These are phyloP conservation scores for Bipolaris oryzae DNA, from an alignment of 2,329 filamentous ascomycete species.

Conservation along the genomic window DNA sequence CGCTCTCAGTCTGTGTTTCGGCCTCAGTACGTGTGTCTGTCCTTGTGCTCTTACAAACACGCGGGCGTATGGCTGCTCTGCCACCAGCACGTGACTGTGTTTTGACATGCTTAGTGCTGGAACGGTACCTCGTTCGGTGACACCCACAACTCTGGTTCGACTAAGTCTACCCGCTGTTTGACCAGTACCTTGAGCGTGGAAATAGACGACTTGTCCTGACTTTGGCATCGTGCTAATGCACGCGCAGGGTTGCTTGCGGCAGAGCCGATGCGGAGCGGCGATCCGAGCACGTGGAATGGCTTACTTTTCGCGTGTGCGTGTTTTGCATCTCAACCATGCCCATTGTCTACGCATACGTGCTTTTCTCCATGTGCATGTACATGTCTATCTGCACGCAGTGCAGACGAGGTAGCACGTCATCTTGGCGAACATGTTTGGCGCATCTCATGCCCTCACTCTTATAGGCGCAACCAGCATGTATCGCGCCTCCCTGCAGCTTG, in stretches of 20 bases:
- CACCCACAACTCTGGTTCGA: not conserved
- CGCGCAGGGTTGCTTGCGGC: not conserved
- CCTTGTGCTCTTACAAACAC: too few relatives aligned
- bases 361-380: too few relatives aligned
- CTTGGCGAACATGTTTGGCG: not conserved
- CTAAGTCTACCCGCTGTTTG: not conserved
- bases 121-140: not conserved
- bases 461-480: not conserved
- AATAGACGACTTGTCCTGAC: not conserved
- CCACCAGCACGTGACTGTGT: not conserved
- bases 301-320: not conserved
- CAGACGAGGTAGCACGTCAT: not conserved
- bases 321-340: not conserved
- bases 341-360: too few relatives aligned
- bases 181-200: not conserved
- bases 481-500: slow-evolving; percentile 4
- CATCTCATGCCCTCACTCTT: not conserved
- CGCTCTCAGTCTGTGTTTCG: not conserved
- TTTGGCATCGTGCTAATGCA: not conserved
- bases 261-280: not conserved
- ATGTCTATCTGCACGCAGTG: not conserved
- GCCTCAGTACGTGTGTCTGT: not conserved
- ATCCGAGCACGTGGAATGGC: not conserved
- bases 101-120: not conserved
- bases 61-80: not conserved